phyloP scores from a whole-genome alignment of 2,329 filamentous ascomycete genomes.

The Colletotrichum tabaci region DNA sequence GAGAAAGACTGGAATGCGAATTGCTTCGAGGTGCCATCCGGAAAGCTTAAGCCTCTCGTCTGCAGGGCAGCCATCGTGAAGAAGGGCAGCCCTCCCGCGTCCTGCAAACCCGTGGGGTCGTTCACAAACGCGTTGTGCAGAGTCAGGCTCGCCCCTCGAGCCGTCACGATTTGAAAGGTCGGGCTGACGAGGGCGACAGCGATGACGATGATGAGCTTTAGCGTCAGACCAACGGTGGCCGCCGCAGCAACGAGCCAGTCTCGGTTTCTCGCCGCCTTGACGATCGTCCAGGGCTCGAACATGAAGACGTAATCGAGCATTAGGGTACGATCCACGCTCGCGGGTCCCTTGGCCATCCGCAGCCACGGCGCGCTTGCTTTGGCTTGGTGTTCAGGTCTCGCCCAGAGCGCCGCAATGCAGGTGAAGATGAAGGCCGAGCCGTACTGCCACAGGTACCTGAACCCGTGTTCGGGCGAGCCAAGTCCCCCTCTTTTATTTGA shows the following conservation, averaged over 20 bases:
- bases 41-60: constrained; percentile 46
- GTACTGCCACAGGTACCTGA: constrained; percentile 57
- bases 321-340: constrained; percentile 51
- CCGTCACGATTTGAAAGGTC: constrained; percentile 47
- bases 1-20: constrained; percentile 55
- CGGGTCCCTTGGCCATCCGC: constrained; percentile 50
- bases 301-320: constrained; percentile 55
- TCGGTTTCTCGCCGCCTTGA: constrained; percentile 50
- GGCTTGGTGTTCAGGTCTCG: constrained; percentile 57
- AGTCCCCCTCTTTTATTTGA: constrained; percentile 52
- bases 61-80: constrained; percentile 54
- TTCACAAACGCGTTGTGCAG: constrained; percentile 50
- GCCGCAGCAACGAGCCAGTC: constrained; percentile 54
- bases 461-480: constrained; percentile 44
- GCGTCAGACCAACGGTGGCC: constrained; percentile 47
- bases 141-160: constrained; percentile 46
- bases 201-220: constrained; percentile 53
- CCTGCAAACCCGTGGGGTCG: constrained; percentile 45
- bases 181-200: constrained; percentile 56
- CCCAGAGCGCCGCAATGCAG: constrained; percentile 53
- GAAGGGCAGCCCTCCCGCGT: constrained; percentile 50
- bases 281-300: constrained; percentile 48
- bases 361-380: constrained; percentile 56
- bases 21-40: constrained; percentile 51
- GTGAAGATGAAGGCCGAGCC: constrained; percentile 53